phyloP scores from a whole-genome alignment of 805 yeast genomes.

The Candida coquimbonensis region DNA sequence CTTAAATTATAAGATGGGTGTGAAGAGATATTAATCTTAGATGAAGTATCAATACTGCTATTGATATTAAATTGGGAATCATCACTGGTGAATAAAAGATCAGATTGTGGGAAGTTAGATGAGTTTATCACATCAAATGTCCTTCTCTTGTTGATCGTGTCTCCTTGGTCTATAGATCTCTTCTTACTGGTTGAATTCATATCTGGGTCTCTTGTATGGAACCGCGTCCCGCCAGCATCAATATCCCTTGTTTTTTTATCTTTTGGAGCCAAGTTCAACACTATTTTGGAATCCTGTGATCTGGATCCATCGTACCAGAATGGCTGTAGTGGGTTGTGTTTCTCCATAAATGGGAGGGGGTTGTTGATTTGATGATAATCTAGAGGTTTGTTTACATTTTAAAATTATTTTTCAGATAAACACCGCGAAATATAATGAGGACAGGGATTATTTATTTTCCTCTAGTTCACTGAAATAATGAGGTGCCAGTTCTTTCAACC shows the following conservation, averaged over 20 bases:
- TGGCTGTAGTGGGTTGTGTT: slow-evolving; percentile 14
- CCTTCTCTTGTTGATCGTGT: slow-evolving; percentile 13
- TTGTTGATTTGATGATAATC: no score
- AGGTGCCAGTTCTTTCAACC: slow-evolving; percentile 73
- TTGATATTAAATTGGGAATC: slow-evolving; percentile 2
- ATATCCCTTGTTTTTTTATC: slow-evolving; percentile 33
- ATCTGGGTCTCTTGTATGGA: slow-evolving; percentile 29
- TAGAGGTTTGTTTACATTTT: neutral
- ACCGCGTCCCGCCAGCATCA: slow-evolving; percentile 36
- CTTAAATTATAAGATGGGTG: slow-evolving; percentile 13
- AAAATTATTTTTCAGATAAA: neutral
- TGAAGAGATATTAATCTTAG: slow-evolving; percentile 10
- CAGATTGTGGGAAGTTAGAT: slow-evolving; percentile 9
- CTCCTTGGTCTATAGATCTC: slow-evolving; percentile 12
- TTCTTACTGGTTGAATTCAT: slow-evolving; percentile 6
- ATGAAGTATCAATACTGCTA: neutral
- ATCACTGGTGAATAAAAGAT: slow-evolving; percentile 17
- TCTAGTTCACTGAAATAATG: slow-evolving; percentile 27
- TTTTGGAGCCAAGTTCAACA: slow-evolving; percentile 34
- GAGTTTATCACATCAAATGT: slow-evolving; percentile 6
- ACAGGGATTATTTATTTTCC: neutral
- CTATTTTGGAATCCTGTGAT: slow-evolving; percentile 20
- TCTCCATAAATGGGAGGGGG: slow-evolving; percentile 8
- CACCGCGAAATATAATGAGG: no score
- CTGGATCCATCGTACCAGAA: slow-evolving; percentile 28